Base-by-base conservation (phyloP, 345 rosid species). In the Sonneratia caseolaris region DNA sequence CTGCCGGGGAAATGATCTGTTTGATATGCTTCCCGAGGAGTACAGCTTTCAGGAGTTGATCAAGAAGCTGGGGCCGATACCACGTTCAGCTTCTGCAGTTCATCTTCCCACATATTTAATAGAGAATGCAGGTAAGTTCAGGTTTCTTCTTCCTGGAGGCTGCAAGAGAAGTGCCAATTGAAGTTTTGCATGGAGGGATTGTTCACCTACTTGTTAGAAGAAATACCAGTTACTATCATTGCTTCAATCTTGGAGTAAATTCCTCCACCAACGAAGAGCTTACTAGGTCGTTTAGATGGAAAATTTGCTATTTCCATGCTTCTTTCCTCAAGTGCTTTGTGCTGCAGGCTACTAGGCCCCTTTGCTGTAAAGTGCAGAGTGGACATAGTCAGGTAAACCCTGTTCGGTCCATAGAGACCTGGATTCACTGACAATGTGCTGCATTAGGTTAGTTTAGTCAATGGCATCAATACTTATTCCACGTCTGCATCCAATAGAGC, bases 61-160 rank as follows among this genome's bases (percentile, higher is more conserved):
- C 47, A 94, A 90, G 82, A 94, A 88, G 80, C 83, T 94, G 82
- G 97, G 97, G 40, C 66, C 97, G 0, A 87, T 87, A 32, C 85
- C 91, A 0, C 87, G 68, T 21, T 87, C 98, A 42, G 85, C 97
- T 37, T 91, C 97, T n/a, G 97, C 96, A 0, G 98, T 91, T 70
- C 93, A 94, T 81, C 85, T 94, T 51, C 98, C 98, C 27, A 81
- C 95, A 12, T 88, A 86, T 84, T 75, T 94, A 79, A 85, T 91
- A 74, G 84, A 85, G 81, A 94, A 94, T 68, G 96, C 98, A 22
- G 85, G 81, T 47, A 84, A 79, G 68, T 88, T 83, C 74, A 82
- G 84, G 77, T 94, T 88, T 78, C 97, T 95, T 51, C 93, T 92
- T n/a, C 99, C 97, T 0, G 97, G 96, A 3, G 96, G 97, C 24